A percentile compares a stretch with the other conserved stretches of the same genome.
Conservation (phyloP, 2,329 filamentous ascomycete genomes). For the Aurifilum marmelostoma region DNA sequence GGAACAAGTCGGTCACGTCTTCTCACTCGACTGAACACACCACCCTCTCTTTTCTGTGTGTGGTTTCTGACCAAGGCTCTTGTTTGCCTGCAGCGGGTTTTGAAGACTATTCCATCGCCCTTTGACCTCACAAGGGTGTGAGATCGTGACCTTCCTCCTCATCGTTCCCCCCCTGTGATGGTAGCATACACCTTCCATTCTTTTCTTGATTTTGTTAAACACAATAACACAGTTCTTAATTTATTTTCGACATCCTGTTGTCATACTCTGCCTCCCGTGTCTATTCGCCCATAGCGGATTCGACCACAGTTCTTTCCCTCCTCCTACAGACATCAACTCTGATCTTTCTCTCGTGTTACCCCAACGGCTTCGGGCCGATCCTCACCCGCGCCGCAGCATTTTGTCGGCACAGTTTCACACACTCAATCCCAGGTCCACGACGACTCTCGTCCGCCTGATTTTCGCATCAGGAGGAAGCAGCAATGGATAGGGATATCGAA, state of each 20-base stretch:
- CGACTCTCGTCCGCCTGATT: not conserved
- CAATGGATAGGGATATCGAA: conserved; percentile 33
- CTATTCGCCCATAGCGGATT: not conserved
- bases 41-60: not conserved
- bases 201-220: not conserved
- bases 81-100: not conserved
- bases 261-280: not conserved
- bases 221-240: too few species aligned
- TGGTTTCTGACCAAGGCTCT: not conserved
- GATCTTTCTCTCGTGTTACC: not conserved
- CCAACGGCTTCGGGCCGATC: not conserved
- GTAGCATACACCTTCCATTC: not conserved
- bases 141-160: not conserved
- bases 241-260: not conserved
- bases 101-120: not conserved
- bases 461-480: not conserved
- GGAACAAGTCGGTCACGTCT: not conserved
- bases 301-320: not conserved
- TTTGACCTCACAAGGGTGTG: not conserved
- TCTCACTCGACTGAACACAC: not conserved
- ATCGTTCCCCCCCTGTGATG: not conserved
- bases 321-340: not conserved
- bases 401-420: not conserved
- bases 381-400: not conserved
- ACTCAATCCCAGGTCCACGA: conserved; percentile 9